Evolutionary conservation across 2,329 filamentous ascomycete species (phyloP).

Genomic region (Diaporthe sp.): DNA sequence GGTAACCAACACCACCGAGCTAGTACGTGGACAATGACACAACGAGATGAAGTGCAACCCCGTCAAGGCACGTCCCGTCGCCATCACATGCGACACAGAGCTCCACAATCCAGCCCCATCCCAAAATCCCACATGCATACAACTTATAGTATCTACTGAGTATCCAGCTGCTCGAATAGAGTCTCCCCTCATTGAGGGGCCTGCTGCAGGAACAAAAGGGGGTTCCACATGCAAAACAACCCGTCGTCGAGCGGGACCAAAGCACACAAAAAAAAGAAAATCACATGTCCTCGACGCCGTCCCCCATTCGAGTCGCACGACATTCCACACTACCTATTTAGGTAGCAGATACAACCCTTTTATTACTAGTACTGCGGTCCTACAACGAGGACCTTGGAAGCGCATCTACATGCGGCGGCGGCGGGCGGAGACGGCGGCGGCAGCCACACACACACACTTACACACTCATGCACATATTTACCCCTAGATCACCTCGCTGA

Average conservation of each 20-base stretch:
- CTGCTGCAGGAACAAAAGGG: not conserved
- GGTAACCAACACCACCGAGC: not conserved
- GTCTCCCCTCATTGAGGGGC: not conserved
- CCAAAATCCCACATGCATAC: not conserved
- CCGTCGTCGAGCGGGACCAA: not conserved
- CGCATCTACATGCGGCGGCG: conserved; percentile 1
- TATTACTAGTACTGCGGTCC: not conserved
- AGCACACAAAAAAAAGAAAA: not conserved
- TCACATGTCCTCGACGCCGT: not conserved
- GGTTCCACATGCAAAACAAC: not conserved
- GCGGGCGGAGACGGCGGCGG: not conserved
- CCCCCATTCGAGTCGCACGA: not conserved
- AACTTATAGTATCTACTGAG: not conserved
- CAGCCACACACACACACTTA: not conserved
- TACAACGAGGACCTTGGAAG: not conserved
- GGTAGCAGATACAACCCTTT: conserved; percentile 5
- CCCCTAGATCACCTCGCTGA: conserved; percentile 10
- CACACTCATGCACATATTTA: conserved; percentile 4
- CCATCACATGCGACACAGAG: not conserved
- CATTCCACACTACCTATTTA: not conserved
- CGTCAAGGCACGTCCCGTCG: not conserved
- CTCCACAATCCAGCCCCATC: not conserved
- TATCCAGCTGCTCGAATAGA: not conserved
- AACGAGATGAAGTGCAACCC: no score
- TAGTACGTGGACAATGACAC: not conserved